Evolutionary conservation across 495 filamentous ascomycete genomes (phyloP).

Genomic region (Talaromyces thailandensis): DNA sequence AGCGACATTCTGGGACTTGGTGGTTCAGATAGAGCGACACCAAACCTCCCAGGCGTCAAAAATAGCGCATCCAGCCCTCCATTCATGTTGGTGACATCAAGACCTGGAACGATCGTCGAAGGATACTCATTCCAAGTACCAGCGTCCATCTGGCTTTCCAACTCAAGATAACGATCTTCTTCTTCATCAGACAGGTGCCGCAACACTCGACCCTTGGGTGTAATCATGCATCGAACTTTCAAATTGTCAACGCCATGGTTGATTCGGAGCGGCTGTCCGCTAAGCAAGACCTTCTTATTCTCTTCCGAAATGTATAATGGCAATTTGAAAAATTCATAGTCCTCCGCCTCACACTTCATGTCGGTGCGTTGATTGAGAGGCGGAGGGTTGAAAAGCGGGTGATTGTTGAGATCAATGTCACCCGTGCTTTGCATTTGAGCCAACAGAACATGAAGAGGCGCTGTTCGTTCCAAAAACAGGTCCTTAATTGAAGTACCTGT

Average conservation of each 20-base stretch:
- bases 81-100: conserved; percentile 30
- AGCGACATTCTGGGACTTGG: conserved; percentile 10
- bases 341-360: conserved; percentile 37
- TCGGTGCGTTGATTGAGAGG: conserved; percentile 42
- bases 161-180: conserved; percentile 64
- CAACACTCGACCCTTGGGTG: conserved; percentile 70
- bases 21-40: conserved; percentile 29
- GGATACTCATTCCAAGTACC: conserved; percentile 23
- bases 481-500: conserved; percentile 27
- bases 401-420: conserved; percentile 35
- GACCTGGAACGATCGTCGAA: conserved; percentile 18
- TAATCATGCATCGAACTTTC: conserved; percentile 52
- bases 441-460: conserved; percentile 34
- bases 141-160: conserved; percentile 52
- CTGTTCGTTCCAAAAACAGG: conserved; percentile 30
- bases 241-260: conserved; percentile 23
- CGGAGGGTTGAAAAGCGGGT: conserved; percentile 47
- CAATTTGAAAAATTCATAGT: conserved; percentile 29
- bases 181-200: conserved; percentile 67
- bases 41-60: conserved; percentile 33
- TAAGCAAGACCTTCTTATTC: conserved; percentile 29
- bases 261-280: conserved; percentile 32
- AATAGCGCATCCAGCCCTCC: conserved; percentile 36
- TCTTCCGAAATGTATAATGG: conserved; percentile 33
- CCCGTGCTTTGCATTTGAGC: conserved; percentile 41